These are phyloP conservation scores for Hypoxylon subgilvum DNA, from an alignment of 495 filamentous ascomycete genomes.

Conservation along the genomic window DNA sequence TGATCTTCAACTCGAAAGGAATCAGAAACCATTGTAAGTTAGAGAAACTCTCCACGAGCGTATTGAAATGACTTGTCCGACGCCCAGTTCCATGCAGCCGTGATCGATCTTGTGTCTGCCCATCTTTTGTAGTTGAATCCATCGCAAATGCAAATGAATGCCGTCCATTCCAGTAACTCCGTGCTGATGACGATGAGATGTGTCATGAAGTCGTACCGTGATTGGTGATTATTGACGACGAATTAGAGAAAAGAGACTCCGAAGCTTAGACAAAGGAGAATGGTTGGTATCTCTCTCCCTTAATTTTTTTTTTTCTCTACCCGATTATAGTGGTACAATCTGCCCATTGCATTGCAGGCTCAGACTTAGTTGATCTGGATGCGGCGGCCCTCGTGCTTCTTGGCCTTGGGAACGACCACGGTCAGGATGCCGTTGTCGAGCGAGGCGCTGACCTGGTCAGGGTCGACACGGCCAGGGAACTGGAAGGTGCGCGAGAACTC, in stretches of 20 bases:
- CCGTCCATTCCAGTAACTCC: slow-evolving; percentile 11
- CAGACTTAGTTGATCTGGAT: slow-evolving; percentile 38
- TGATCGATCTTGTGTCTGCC: not conserved
- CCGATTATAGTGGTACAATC: too few relatives aligned
- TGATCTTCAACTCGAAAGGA: too few relatives aligned
- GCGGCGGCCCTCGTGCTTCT: slow-evolving; percentile 49
- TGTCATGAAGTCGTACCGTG: slow-evolving; percentile 6
- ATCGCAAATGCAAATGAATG: not conserved
- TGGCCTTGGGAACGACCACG: slow-evolving; percentile 77
- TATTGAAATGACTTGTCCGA: slow-evolving; percentile 5
- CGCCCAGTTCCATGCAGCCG: not conserved
- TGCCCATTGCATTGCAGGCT: not conserved
- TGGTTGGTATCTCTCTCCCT: too few relatives aligned
- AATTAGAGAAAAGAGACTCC: slow-evolving; percentile 7
- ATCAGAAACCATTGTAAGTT: not conserved
- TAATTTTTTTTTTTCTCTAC: too few relatives aligned
- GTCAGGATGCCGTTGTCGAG: slow-evolving; percentile 77
- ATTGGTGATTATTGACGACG: not conserved
- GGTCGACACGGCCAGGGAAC: slow-evolving; percentile 77
- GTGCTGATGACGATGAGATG: not conserved
- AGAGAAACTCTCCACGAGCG: slow-evolving; percentile 8
- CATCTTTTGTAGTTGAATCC: too few relatives aligned
- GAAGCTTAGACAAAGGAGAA: slow-evolving; percentile 3
- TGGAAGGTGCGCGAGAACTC: slow-evolving; percentile 79
- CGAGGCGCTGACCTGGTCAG: slow-evolving; percentile 75